phyloP scores from a whole-genome alignment of 495 filamentous ascomycete species.

The Penicillium bovifimosum region DNA sequence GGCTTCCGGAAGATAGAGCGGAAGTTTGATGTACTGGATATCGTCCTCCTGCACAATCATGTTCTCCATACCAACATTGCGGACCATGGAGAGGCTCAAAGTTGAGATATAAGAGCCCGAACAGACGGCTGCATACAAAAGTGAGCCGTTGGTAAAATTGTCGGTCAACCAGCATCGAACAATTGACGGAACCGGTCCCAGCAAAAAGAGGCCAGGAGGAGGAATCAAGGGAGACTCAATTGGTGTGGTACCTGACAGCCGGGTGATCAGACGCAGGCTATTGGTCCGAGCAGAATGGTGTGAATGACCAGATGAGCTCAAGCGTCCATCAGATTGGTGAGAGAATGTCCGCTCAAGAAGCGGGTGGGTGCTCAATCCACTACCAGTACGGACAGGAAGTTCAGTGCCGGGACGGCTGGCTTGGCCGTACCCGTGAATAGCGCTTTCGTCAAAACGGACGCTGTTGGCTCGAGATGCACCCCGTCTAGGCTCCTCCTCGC shows the following conservation, averaged over 20 bases:
- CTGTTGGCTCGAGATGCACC: conserved; percentile 94
- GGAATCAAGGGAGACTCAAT: conserved; percentile 65
- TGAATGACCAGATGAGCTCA: conserved; percentile 84
- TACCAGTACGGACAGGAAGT: conserved; percentile 68
- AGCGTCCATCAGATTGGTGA: conserved; percentile 93
- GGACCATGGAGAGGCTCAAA: conserved; percentile 65
- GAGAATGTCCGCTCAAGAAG: conserved; percentile 86
- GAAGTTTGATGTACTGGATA: conserved; percentile 61
- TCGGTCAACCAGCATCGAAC: conserved; percentile 92
- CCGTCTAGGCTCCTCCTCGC: conserved; percentile 86
- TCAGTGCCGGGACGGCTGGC: conserved; percentile 75
- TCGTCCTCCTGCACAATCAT: conserved; percentile 62
- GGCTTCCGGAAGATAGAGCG: conserved; percentile 87
- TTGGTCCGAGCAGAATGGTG: conserved; percentile 76
- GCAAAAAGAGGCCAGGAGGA: conserved; percentile 72
- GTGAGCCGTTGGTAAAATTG: conserved; percentile 76
- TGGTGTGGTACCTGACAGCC: conserved; percentile 54
- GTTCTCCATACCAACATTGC: conserved; percentile 62
- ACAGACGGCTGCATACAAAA: conserved; percentile 89
- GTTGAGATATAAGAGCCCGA: conserved; percentile 84
- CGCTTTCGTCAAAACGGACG: conserved; percentile 97
- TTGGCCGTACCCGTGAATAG: conserved; percentile 82
- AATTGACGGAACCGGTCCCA: conserved; percentile 85
- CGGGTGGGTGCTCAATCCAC: conserved; percentile 73
- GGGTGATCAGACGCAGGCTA: conserved; percentile 72